Evolutionary conservation across 2,329 filamentous ascomycete genomes (phyloP), one percentile per base, ranked within the genome.

Genomic region (Fusarium foetens): DNA sequence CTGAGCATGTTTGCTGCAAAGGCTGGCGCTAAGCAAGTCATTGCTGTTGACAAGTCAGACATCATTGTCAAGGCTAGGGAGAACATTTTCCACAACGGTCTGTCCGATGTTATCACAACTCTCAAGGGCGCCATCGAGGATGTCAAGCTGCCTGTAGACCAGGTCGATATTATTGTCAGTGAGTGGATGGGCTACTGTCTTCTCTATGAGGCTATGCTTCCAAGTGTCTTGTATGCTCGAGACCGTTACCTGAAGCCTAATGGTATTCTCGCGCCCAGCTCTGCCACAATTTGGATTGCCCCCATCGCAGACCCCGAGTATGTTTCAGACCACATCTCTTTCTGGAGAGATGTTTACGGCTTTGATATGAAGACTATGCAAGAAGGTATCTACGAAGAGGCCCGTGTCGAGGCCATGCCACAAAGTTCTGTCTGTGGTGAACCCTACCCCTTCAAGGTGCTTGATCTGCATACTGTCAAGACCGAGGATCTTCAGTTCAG

Each of bases 171-270:
- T 77, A 97, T 98, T 79, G 92, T 98, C 68, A 97, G 93, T 66
- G 95, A 98, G 81, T 98, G 95, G 95, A 98, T 98, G 95, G 95
- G 95, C 35, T 98, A 98, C 80, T 93, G 92, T 72, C 87, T 98
- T 23, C 87, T 98, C 10, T 98, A 97, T 81, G 95, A 98, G 83
- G 94, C 94, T 62, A 98, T 98, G 95, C 90, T 98, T 33, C 94
- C 96, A 72, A 97, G 94, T 53, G 94, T 98, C 27, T 87, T 98
- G 55, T 95, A 90, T 78, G 95, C 95, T 46, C 89, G 95, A 68
- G 95, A 98, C 82, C 90, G 89, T 75, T 98, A 97, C 81, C 89
- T 98, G 29, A 90, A 89, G 66, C 89, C 92, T 2, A 91, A 90
- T 62, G 95, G 95, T 21, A 86, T 98, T 58, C 91, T 98, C 84